Percentiles rank a stretch among this genome's conserved stretches.
phyloP scores from a whole-genome alignment of 2,329 filamentous ascomycete genomes.

The Alternaria triticimaculans region DNA sequence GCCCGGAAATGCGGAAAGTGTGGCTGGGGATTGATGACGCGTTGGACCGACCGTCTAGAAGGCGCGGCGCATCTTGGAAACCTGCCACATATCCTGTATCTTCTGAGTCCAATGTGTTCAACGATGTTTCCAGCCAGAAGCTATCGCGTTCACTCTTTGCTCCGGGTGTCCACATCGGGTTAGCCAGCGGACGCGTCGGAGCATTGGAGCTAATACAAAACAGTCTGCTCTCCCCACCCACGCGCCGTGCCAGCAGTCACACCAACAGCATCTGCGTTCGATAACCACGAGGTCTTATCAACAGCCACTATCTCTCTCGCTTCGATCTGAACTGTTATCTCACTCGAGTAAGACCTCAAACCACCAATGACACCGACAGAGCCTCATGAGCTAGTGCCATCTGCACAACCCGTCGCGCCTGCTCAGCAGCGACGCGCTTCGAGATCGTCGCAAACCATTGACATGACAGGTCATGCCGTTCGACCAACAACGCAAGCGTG shows the following conservation, averaged over 20 bases:
- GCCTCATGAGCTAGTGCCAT: neutral
- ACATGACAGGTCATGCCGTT: neutral
- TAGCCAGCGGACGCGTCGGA: neutral
- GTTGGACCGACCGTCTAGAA: neutral
- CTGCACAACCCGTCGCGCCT: neutral
- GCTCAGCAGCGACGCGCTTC: neutral
- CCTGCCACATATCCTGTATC: neutral
- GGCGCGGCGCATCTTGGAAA: neutral
- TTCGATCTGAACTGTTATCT: neutral
- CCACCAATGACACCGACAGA: neutral
- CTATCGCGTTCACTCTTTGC: neutral
- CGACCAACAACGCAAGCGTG: neutral
- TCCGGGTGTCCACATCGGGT: neutral
- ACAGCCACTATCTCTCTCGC: neutral
- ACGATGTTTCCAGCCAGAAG: neutral
- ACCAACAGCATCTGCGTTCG: neutral
- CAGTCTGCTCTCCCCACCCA: neutral
- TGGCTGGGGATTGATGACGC: neutral
- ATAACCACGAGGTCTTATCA: neutral
- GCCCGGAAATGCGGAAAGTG: conserved; percentile 2
- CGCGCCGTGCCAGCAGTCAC: neutral
- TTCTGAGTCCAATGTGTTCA: neutral
- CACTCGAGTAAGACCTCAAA: too few species aligned
- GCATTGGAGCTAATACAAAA: neutral
- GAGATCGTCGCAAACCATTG: neutral